These are phyloP conservation scores for Globisporangium takayamanum DNA, from an alignment of 352 stramenopile genomes.

Conservation along the genomic window DNA sequence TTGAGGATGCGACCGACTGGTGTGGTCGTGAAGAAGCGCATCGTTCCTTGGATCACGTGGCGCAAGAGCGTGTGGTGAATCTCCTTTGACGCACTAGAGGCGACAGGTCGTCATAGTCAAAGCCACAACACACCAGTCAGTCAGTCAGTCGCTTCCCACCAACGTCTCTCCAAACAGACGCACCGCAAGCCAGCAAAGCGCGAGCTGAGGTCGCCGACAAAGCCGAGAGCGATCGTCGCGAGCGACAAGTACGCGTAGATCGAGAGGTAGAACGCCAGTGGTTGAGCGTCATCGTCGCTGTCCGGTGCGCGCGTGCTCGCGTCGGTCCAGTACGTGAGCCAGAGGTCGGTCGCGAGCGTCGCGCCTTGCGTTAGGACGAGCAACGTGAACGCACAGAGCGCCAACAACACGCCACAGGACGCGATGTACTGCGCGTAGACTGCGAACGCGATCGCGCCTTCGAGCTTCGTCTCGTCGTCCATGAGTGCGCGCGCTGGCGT, in stretches of 20 bases:
- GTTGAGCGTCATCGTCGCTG: not conserved
- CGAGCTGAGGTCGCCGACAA: conserved; percentile 37
- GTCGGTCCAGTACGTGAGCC: conserved; percentile 56
- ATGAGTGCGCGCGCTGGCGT: conserved; percentile 18
- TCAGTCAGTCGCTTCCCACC: not conserved
- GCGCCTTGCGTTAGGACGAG: conserved; percentile 41
- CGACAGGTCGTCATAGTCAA: not conserved
- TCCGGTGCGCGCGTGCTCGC: conserved; percentile 2
- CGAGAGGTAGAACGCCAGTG: conserved; percentile 39
- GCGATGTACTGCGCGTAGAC: conserved; percentile 46
- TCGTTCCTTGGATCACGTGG: conserved; percentile 60
- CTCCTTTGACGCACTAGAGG: conserved; percentile 38
- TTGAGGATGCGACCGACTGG: conserved; percentile 76
- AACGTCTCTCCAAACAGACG: not conserved
- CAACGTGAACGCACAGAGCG: conserved; percentile 25
- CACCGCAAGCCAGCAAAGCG: conserved; percentile 53
- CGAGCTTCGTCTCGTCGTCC: conserved; percentile 38
- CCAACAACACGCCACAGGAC: conserved; percentile 34
- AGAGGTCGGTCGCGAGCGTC: conserved; percentile 56
- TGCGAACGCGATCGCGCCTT: conserved; percentile 27
- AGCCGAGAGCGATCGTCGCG: conserved; percentile 41
- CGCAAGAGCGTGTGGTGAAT: conserved; percentile 64
- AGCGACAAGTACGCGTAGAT: conserved; percentile 56
- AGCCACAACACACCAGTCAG: not conserved
- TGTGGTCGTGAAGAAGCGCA: conserved; percentile 85